Evolutionary conservation across 768 basidiomycete genomes (phyloP).

Genomic region (Podaxis mareebaensis): DNA sequence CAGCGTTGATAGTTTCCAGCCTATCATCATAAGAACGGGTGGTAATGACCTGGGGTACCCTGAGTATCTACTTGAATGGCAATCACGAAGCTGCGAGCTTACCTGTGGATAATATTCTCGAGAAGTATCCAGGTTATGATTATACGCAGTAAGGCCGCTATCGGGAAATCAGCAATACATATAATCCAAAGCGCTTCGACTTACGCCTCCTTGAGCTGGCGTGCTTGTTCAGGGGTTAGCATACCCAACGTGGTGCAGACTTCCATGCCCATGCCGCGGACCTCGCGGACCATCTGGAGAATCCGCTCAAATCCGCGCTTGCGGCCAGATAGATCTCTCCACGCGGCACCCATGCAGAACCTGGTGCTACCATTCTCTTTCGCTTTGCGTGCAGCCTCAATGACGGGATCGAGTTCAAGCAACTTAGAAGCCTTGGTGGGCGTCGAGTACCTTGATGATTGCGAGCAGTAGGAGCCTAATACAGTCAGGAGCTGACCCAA

Average conservation of each 20-base stretch:
- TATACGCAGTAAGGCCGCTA: slow-evolving; percentile 94
- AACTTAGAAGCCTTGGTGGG: slow-evolving; percentile 86
- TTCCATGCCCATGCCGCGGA: slow-evolving; percentile 97
- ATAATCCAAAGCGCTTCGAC: slow-evolving; percentile 26
- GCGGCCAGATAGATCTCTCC: slow-evolving; percentile 91
- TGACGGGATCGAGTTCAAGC: slow-evolving; percentile 87
- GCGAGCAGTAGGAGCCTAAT: slow-evolving; percentile 94
- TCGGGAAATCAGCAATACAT: not conserved
- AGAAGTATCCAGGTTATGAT: slow-evolving; percentile 98
- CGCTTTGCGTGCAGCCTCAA: slow-evolving; percentile 90
- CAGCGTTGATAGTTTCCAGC: slow-evolving; percentile 84
- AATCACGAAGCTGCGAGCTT: slow-evolving; percentile 17
- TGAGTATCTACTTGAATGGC: not conserved
- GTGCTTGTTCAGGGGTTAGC: slow-evolving; percentile 92
- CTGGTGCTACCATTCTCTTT: slow-evolving; percentile 96
- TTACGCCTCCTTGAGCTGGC: slow-evolving; percentile 89
- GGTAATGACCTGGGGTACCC: slow-evolving; percentile 76
- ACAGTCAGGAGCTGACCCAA: slow-evolving; percentile 3
- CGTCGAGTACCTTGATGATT: slow-evolving; percentile 91
- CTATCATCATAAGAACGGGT: slow-evolving; percentile 94
- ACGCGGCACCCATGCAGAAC: slow-evolving; percentile 99
- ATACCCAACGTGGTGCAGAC: slow-evolving; percentile 99
- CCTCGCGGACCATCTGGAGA: slow-evolving; percentile 86
- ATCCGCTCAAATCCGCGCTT: slow-evolving; percentile 95
- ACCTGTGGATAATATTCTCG: slow-evolving; percentile 95